A percentile compares a stretch with the other conserved stretches of the same genome.
These are phyloP conservation scores for Pyronema omphalodes DNA, from an alignment of 495 filamentous ascomycete species.

Conservation along the genomic window DNA sequence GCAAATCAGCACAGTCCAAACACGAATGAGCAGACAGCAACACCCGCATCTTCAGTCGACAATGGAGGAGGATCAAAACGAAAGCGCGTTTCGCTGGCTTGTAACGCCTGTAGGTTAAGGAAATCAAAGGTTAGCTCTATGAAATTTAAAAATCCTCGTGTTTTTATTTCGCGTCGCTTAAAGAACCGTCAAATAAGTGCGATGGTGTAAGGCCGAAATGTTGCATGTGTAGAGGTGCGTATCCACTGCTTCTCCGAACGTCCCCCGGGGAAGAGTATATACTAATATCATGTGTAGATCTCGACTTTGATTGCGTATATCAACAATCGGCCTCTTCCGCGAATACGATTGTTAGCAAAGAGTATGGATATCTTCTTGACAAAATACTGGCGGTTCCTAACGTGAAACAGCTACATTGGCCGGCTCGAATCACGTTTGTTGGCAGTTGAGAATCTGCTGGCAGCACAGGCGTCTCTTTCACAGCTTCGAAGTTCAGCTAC, in stretches of 20 bases:
- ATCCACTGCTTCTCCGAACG: no score
- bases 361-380: slow-evolving; percentile 14
- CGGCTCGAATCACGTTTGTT: slow-evolving; percentile 20
- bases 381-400: background rate
- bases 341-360: slow-evolving; percentile 32
- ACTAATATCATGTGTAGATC: slow-evolving; percentile 10
- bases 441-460: slow-evolving; percentile 22
- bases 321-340: slow-evolving; percentile 25
- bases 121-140: slow-evolving; percentile 29
- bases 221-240: slow-evolving; percentile 25
- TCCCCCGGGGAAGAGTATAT: no score
- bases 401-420: slow-evolving; percentile 17
- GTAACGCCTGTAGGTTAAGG: slow-evolving; percentile 29
- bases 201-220: slow-evolving; percentile 33
- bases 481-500: background rate
- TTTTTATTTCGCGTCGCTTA: background rate
- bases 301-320: slow-evolving; percentile 33
- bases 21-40: background rate
- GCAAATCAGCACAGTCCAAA: background rate
- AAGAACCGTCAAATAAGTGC: slow-evolving; percentile 19
- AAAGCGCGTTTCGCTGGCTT: slow-evolving; percentile 27
- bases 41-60: background rate
- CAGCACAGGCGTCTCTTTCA: slow-evolving; percentile 15
- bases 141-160: background rate
- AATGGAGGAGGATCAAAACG: slow-evolving; percentile 16